phyloP scores from a whole-genome alignment of 129 eudicot species.

The Saussurea involucrata region DNA sequence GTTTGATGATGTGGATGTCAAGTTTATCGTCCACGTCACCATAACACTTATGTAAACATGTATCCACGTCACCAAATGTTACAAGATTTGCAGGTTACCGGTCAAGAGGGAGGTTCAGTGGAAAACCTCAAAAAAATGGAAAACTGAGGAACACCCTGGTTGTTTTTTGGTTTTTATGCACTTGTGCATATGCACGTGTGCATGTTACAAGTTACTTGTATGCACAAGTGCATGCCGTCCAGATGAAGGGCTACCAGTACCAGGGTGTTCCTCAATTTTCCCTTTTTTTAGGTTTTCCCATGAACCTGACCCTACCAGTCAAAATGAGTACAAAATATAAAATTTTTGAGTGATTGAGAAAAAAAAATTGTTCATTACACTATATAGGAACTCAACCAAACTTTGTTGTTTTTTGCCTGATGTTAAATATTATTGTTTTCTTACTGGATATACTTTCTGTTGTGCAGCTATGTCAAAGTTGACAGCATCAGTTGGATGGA shows the following conservation, averaged over 20 bases:
- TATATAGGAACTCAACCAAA: not conserved
- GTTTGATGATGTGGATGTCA: not conserved
- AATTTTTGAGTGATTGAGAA: not conserved
- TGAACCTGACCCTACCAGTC: no score
- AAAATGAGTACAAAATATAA: not conserved
- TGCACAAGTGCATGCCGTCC: no score
- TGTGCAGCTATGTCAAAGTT: constrained; percentile 68
- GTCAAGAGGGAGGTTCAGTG: no score
- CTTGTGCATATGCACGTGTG: no score
- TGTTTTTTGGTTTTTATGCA: no score
- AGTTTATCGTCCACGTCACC: not conserved
- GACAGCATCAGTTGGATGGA: constrained; percentile 92
- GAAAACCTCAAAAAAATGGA: no score
- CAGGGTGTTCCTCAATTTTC: no score
- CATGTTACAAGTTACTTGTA: no score
- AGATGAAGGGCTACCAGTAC: no score
- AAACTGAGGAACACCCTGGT: no score
- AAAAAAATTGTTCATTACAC: not conserved
- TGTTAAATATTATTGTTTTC: not conserved
- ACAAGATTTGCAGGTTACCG: not conserved
- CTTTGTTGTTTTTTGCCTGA: not conserved
- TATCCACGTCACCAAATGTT: not conserved
- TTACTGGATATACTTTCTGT: not conserved
- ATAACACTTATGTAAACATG: not conserved
- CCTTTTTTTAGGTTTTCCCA: no score